Evolutionary conservation across 352 stramenopile genomes (phyloP).

Genomic region (Phytopythium kandeliae): DNA sequence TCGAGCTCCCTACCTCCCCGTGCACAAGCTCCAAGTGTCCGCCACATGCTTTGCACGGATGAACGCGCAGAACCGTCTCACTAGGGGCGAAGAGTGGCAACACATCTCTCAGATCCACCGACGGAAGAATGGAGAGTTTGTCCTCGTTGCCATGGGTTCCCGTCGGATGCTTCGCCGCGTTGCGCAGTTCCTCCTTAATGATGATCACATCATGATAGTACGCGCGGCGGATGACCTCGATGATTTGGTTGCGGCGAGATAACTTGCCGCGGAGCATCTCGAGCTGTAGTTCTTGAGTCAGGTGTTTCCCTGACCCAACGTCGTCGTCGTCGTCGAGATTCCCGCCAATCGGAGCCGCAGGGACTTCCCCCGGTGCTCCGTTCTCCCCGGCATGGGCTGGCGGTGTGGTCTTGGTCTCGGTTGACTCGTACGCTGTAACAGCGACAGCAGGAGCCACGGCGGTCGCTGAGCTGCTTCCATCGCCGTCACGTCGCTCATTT

Average conservation of each 20-base stretch:
- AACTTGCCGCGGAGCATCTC: conserved; percentile 68
- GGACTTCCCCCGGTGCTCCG: neutral
- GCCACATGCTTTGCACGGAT: conserved; percentile 68
- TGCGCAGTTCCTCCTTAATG: conserved; percentile 74
- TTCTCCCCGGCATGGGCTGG: neutral
- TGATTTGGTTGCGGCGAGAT: conserved; percentile 59
- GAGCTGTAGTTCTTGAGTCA: conserved; percentile 35
- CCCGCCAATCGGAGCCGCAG: conserved; percentile 1
- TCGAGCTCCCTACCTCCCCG: conserved; percentile 37
- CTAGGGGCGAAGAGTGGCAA: conserved; percentile 67
- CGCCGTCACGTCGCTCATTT: neutral
- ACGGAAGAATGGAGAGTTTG: conserved; percentile 51
- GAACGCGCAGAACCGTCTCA: conserved; percentile 66
- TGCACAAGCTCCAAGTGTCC: conserved; percentile 75
- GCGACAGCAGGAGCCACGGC: neutral
- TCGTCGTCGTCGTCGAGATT: conserved; percentile 25
- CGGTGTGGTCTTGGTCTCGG: neutral
- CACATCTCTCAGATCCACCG: conserved; percentile 60
- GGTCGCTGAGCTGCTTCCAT: neutral
- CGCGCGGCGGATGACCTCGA: conserved; percentile 65
- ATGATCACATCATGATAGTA: conserved; percentile 83
- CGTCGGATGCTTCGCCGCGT: neutral
- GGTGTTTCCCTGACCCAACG: conserved; percentile 25
- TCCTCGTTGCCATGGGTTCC: conserved; percentile 15
- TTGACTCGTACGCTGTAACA: neutral